These are phyloP conservation scores for Paxillus rubicundulus DNA, from an alignment of 768 basidiomycete species.

Conservation along the genomic window DNA sequence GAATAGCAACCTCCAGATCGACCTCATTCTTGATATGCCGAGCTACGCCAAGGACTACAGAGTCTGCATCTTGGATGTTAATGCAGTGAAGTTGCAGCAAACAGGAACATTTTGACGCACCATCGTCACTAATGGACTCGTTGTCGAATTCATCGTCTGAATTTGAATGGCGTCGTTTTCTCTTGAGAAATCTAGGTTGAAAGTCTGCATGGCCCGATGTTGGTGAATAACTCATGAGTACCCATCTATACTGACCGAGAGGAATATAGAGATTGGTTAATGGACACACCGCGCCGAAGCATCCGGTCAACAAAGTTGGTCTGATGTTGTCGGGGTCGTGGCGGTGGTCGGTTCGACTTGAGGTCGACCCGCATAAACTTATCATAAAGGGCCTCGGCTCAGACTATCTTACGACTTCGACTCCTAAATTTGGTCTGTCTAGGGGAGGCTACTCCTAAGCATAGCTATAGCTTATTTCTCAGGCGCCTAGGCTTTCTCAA, in stretches of 20 bases:
- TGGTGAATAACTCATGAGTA: conserved; percentile 23
- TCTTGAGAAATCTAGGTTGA: conserved; percentile 12
- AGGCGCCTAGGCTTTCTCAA: too few species aligned
- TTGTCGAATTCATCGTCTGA: conserved; percentile 11
- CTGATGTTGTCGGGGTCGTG: too few species aligned
- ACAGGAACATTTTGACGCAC: conserved; percentile 11
- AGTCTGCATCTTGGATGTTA: conserved; percentile 9
- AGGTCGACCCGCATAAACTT: too few species aligned
- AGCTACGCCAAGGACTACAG: conserved; percentile 11
- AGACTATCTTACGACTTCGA: too few species aligned
- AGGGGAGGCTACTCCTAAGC: too few species aligned
- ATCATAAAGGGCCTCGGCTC: too few species aligned
- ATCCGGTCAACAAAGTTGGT: neutral
- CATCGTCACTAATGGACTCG: conserved; percentile 12
- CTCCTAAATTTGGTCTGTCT: too few species aligned
- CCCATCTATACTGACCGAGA: conserved; percentile 18
- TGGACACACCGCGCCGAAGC: neutral
- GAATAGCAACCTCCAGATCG: conserved; percentile 42
- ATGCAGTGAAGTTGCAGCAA: neutral
- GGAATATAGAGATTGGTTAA: neutral
- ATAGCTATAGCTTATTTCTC: too few species aligned
- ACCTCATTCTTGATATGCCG: conserved; percentile 37
- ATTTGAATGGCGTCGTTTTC: conserved; percentile 3
- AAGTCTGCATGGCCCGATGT: conserved; percentile 13
- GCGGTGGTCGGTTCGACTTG: too few species aligned